A percentile compares a stretch with the other conserved stretches of the same genome.
Evolutionary conservation across 306 rosid genomes (phyloP).

Genomic region (Sicyos edulis): DNA sequence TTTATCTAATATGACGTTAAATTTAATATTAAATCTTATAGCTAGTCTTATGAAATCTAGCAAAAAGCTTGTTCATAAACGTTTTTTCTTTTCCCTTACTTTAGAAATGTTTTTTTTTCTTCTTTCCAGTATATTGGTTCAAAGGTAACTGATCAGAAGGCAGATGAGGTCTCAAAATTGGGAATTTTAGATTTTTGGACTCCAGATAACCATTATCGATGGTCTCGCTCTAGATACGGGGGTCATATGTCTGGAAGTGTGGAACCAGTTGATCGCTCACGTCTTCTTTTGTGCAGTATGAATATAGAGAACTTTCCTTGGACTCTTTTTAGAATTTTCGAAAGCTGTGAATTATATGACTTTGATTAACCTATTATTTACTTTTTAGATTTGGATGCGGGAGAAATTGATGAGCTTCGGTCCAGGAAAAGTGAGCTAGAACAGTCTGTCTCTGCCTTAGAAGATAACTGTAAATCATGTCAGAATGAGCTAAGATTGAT

Average conservation of each 20-base stretch:
- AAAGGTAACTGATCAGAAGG: constrained; percentile 65
- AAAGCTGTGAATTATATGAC: constrained; percentile 10
- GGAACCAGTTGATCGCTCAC: constrained; percentile 48
- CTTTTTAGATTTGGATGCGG: constrained; percentile 52
- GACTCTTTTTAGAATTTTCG: neutral
- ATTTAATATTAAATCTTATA: constrained; percentile 12
- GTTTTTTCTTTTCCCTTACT: neutral
- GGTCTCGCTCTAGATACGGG: constrained; percentile 83
- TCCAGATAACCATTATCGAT: constrained; percentile 77
- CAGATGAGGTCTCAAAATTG: constrained; percentile 51
- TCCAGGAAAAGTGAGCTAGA: constrained; percentile 54
- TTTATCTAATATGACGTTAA: constrained; percentile 13
- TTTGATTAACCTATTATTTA: constrained; percentile 11
- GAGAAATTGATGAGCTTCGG: constrained; percentile 60
- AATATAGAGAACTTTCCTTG: constrained; percentile 17
- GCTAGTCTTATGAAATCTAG: constrained; percentile 3
- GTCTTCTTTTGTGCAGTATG: constrained; percentile 57
- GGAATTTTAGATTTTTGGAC: constrained; percentile 81
- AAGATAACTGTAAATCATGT: constrained; percentile 39
- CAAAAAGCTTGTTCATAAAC: neutral
- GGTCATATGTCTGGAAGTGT: constrained; percentile 66
- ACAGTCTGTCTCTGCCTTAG: constrained; percentile 39
- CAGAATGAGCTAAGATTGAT: constrained; percentile 46
- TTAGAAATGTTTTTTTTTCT: constrained; percentile 12
- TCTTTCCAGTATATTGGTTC: constrained; percentile 72